A percentile compares a stretch with the other conserved stretches of the same genome.
These are phyloP conservation scores for Gymnopilus dilepis DNA, from an alignment of 768 basidiomycete species.

Conservation along the genomic window DNA sequence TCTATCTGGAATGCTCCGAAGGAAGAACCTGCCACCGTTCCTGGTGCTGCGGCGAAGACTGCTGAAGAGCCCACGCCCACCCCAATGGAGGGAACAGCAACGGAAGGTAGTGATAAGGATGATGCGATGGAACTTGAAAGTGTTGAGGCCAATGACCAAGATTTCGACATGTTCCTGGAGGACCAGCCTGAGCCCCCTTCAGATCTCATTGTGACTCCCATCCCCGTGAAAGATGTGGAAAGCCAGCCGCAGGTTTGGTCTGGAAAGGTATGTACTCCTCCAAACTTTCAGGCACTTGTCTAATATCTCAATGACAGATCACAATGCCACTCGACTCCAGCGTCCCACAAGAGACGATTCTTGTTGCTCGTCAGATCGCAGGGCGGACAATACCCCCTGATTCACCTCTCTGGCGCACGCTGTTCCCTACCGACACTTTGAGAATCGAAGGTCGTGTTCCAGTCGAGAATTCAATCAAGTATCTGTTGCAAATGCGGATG, in stretches of 20 bases:
- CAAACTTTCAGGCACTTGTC: not conserved
- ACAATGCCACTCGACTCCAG: constrained; percentile 81
- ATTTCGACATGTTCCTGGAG: constrained; percentile 86
- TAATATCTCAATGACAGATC: constrained; percentile 49
- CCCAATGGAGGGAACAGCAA: constrained; percentile 27
- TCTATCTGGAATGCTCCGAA: constrained; percentile 71
- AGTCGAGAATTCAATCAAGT: constrained; percentile 75
- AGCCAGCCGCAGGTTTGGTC: constrained; percentile 70
- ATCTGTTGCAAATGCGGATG: constrained; percentile 78
- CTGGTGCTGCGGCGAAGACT: constrained; percentile 15
- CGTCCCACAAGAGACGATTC: constrained; percentile 66
- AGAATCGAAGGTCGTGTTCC: constrained; percentile 87
- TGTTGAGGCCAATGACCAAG: constrained; percentile 70
- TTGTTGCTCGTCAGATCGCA: constrained; percentile 80
- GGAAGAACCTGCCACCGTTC: constrained; percentile 24
- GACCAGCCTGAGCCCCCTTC: constrained; percentile 50
- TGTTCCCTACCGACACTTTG: constrained; percentile 74
- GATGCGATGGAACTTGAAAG: constrained; percentile 54
- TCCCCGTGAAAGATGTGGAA: constrained; percentile 47
- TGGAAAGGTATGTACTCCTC: constrained; percentile 61
- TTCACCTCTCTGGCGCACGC: constrained; percentile 72
- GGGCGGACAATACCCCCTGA: constrained; percentile 64
- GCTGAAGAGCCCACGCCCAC: constrained; percentile 18
- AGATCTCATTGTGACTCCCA: constrained; percentile 48
- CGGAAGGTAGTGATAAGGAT: constrained; percentile 43